These are phyloP conservation scores for Blastobotrys proliferans DNA, from an alignment of 1,139 yeast species.

Conservation along the genomic window DNA sequence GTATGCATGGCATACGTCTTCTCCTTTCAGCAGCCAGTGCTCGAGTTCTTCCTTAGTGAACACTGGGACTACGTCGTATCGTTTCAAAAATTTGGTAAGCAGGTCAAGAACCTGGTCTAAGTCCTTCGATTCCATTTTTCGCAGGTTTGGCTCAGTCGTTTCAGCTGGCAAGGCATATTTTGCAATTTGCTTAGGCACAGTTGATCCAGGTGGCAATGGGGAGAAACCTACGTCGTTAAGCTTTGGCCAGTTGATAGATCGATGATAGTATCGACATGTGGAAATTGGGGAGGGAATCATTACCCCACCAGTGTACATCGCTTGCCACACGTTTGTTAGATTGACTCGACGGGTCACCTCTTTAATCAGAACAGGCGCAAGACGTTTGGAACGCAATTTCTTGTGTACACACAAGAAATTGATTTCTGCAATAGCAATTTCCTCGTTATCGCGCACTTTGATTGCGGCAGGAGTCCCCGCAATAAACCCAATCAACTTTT, in stretches of 20 bases:
- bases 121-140: conserved; percentile 60
- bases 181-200: conserved; percentile 80
- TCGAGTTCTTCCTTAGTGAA: conserved; percentile 66
- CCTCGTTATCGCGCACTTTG: conserved; percentile 51
- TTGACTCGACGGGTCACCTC: conserved; percentile 95
- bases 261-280: conserved; percentile 88
- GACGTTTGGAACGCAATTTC: conserved; percentile 84
- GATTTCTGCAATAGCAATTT: conserved; percentile 74
- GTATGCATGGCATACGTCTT: conserved; percentile 71
- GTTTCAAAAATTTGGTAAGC: conserved; percentile 56
- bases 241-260: conserved; percentile 90
- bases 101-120: conserved; percentile 58
- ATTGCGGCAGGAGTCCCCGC: conserved; percentile 82
- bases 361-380: conserved; percentile 89
- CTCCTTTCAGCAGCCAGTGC: conserved; percentile 64
- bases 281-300: conserved; percentile 88
- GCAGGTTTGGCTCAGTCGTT: conserved; percentile 54
- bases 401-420: conserved; percentile 93
- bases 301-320: conserved; percentile 89
- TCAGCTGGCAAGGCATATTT: conserved; percentile 64
- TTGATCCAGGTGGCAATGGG: conserved; percentile 68
- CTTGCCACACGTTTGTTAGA: conserved; percentile 85
- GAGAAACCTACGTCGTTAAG: conserved; percentile 83
- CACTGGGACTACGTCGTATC: conserved; percentile 69
- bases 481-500: conserved; percentile 84